Conservation (phyloP, 257 asterid species). For the Mitragyna speciosa region DNA sequence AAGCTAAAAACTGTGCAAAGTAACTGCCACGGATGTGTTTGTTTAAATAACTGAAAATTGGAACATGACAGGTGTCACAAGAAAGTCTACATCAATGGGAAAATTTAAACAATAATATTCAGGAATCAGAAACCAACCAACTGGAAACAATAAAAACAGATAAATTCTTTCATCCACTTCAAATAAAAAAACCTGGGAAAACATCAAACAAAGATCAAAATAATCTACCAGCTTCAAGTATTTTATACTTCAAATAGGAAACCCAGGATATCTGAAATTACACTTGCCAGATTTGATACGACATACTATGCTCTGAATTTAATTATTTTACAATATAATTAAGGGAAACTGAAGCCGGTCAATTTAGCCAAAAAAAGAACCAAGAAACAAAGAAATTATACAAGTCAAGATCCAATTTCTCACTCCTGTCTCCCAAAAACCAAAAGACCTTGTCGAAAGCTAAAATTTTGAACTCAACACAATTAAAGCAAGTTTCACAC, state of each 20-base stretch:
- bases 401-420: not conserved
- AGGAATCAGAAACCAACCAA: constrained; percentile 22
- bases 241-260: not conserved
- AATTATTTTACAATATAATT: not conserved
- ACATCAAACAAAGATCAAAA: not conserved
- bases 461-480: not conserved
- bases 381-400: not conserved
- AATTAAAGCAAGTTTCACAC: not conserved
- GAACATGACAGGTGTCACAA: constrained; percentile 26
- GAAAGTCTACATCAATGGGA: constrained; percentile 14
- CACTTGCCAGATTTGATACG: not conserved
- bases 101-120: constrained; percentile 20
- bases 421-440: not conserved
- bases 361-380: not conserved
- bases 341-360: not conserved
- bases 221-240: not conserved
- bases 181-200: constrained; percentile 1
- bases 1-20: constrained; percentile 10
- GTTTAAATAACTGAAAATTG: not conserved
- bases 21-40: constrained; percentile 16
- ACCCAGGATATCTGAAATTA: not conserved
- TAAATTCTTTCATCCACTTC: not conserved
- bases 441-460: not conserved
- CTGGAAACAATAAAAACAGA: not conserved
- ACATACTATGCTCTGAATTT: not conserved